These are phyloP conservation scores for Marasmius oreades DNA, from an alignment of 1,284 basidiomycete genomes.

Conservation along the genomic window DNA sequence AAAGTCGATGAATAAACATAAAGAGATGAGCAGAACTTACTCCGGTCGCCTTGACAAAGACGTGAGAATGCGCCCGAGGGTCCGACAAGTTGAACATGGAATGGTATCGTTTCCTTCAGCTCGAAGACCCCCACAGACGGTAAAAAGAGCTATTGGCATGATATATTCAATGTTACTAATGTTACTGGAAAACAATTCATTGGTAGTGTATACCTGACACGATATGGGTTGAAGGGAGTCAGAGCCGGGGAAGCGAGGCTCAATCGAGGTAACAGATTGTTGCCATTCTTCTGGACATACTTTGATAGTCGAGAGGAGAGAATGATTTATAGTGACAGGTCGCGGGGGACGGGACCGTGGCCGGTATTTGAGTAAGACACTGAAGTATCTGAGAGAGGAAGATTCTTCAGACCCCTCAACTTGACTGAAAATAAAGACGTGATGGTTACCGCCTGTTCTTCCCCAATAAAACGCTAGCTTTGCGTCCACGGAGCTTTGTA, in stretches of 20 bases:
- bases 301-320: slow-evolving; percentile 12
- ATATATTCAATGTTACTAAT: not conserved
- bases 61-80: not conserved
- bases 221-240: slow-evolving; percentile 5
- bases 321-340: slow-evolving; percentile 3
- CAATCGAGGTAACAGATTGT: slow-evolving; percentile 4
- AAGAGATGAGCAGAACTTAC: not conserved
- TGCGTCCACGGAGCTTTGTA: slow-evolving; percentile 9
- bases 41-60: slow-evolving; percentile 2
- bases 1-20: not conserved
- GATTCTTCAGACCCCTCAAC: not conserved
- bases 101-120: slow-evolving; percentile 12
- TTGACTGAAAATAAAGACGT: not conserved
- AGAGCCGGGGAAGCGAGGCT: slow-evolving; percentile 3
- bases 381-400: not conserved
- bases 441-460: slow-evolving; percentile 7
- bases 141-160: slow-evolving; percentile 6
- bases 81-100: slow-evolving; percentile 11
- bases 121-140: slow-evolving; percentile 13
- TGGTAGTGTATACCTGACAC: slow-evolving; percentile 13
- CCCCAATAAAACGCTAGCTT: slow-evolving; percentile 6
- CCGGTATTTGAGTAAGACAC: slow-evolving; percentile 7
- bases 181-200: not conserved
- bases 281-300: slow-evolving; percentile 13
- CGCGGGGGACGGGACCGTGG: slow-evolving; percentile 12